Evolutionary conservation across 257 asterid species (phyloP).

Genomic region (Ballota nigra): DNA sequence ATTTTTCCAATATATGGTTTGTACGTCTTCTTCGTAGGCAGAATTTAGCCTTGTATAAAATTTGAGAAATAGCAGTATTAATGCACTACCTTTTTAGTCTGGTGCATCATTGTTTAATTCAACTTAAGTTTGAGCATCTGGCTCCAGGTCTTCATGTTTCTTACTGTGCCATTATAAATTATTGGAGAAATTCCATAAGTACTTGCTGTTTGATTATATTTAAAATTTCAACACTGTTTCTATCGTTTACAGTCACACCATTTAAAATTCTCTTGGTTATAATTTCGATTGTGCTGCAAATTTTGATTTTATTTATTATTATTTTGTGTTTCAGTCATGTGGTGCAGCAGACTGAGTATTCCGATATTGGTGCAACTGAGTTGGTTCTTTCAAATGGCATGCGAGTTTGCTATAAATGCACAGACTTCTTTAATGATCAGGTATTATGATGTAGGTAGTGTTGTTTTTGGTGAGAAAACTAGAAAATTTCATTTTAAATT

Average conservation of each 20-base stretch:
- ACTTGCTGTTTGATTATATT: background rate
- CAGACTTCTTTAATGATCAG: constrained; percentile 94
- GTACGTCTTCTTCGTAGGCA: constrained; percentile 12
- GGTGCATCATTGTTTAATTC: constrained; percentile 21
- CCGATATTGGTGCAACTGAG: constrained; percentile 70
- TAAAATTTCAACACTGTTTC: constrained; percentile 8
- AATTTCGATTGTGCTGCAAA: background rate
- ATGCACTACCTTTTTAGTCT: background rate
- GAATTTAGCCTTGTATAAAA: constrained; percentile 2
- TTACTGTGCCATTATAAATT: constrained; percentile 1
- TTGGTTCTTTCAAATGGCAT: constrained; percentile 85
- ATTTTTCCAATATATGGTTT: constrained; percentile 3
- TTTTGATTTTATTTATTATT: constrained; percentile 3
- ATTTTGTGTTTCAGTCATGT: constrained; percentile 50
- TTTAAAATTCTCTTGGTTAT: background rate
- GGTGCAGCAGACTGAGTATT: constrained; percentile 63
- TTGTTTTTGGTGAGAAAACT: background rate
- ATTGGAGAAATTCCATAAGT: constrained; percentile 13
- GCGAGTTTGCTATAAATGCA: constrained; percentile 93
- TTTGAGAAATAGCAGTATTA: background rate
- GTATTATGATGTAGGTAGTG: constrained; percentile 32
- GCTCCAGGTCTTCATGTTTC: constrained; percentile 10
- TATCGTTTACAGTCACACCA: background rate
- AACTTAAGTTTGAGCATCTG: constrained; percentile 13
- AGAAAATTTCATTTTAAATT: background rate